Conservation (phyloP, 805 yeast genomes). For the Brettanomyces anomalus region DNA sequence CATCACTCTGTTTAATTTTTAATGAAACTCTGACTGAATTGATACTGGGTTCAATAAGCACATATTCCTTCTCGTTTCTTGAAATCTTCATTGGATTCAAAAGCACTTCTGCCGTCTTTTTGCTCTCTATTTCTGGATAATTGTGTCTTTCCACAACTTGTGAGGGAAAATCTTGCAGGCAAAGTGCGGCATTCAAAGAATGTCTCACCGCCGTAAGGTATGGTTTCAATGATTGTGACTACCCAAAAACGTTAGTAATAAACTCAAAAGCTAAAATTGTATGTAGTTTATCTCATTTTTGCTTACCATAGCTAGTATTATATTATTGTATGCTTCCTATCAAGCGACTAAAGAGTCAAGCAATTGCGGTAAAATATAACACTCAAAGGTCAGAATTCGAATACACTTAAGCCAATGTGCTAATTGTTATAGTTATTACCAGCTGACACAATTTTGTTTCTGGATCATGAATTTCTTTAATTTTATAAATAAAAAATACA, state of each 20-base stretch:
- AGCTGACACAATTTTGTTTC: no score
- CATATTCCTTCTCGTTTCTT: constrained; percentile 88
- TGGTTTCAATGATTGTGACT: constrained; percentile 97
- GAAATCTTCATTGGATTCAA: constrained; percentile 85
- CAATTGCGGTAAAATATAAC: no score
- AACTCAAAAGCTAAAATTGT: background rate
- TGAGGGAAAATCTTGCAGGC: constrained; percentile 89
- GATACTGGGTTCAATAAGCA: constrained; percentile 87
- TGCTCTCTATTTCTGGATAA: constrained; percentile 90
- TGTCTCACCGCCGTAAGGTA: constrained; percentile 89
- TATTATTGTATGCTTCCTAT: no score
- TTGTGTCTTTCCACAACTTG: constrained; percentile 96
- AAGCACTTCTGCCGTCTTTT: constrained; percentile 72
- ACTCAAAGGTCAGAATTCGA: no score
- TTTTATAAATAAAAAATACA: no score
- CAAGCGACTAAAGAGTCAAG: no score
- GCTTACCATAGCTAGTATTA: no score
- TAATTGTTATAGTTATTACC: no score
- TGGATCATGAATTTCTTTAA: no score
- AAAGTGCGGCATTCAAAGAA: constrained; percentile 87
- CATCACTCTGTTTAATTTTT: constrained; percentile 95
- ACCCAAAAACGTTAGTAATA: constrained; percentile 1
- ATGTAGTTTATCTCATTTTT: background rate
- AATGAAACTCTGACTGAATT: constrained; percentile 88
- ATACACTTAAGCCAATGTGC: no score